phyloP scores from a whole-genome alignment of 2,329 filamentous ascomycete genomes.

The Colletotrichum eremochloae region DNA sequence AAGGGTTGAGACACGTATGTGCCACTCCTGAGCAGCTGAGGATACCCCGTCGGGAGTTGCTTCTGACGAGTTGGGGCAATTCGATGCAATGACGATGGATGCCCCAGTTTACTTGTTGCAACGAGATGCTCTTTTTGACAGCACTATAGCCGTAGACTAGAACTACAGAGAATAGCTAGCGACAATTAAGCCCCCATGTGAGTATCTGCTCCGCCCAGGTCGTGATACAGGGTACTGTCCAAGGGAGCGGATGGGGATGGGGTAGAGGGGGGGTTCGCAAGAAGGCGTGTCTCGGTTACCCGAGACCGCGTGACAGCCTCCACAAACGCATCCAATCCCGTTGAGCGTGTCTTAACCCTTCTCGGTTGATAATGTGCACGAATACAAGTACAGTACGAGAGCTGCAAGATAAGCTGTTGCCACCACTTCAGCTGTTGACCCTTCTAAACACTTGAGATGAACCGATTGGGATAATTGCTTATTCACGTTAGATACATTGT shows the following conservation, averaged over 20 bases:
- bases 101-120: not conserved
- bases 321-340: conserved; percentile 23
- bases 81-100: not conserved
- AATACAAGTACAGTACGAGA: not conserved
- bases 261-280: not conserved
- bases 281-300: conserved; percentile 33
- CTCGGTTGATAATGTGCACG: not conserved
- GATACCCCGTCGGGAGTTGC: not conserved
- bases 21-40: conserved; percentile 18
- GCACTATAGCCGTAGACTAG: not conserved
- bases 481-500: not conserved
- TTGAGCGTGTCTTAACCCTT: conserved; percentile 2
- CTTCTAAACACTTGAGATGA: not conserved
- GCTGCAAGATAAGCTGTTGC: conserved; percentile 32
- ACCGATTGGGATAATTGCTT: conserved; percentile 4
- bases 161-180: not conserved
- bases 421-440: not conserved
- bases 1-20: not conserved
- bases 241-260: not conserved
- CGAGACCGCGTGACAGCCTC: conserved; percentile 13
- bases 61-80: not conserved
- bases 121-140: not conserved
- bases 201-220: not conserved
- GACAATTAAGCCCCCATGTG: not conserved
- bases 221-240: conserved; percentile 7